These are phyloP conservation scores for Clonostachys rosea DNA, from an alignment of 2,329 filamentous ascomycete genomes.

Conservation along the genomic window DNA sequence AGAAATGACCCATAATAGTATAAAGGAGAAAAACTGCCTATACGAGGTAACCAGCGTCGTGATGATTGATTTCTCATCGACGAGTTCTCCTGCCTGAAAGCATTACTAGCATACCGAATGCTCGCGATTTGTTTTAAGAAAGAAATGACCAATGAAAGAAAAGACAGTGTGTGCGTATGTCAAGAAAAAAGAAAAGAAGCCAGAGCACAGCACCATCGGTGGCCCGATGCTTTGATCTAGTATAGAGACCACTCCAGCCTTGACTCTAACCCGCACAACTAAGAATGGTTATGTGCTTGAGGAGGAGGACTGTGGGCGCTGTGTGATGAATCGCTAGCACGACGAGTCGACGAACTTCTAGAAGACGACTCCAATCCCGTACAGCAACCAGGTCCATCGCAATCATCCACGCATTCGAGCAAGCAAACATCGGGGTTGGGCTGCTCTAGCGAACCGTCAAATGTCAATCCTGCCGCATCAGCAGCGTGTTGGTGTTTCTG, in stretches of 20 bases:
- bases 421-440: slow-evolving; percentile 34
- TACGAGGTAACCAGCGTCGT: no score
- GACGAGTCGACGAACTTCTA: slow-evolving; percentile 24
- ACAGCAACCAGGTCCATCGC: slow-evolving; percentile 22
- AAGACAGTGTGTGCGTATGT: no score
- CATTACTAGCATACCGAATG: no score
- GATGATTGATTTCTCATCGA: no score
- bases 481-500: slow-evolving; percentile 32
- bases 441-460: slow-evolving; percentile 24
- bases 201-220: no score
- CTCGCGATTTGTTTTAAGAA: no score
- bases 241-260: background rate
- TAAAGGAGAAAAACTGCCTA: no score
- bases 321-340: slow-evolving; percentile 17
- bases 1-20: no score
- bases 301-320: slow-evolving; percentile 27
- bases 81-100: no score
- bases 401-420: slow-evolving; percentile 38
- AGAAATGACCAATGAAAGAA: no score
- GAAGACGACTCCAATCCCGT: slow-evolving; percentile 21
- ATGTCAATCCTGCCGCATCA: slow-evolving; percentile 20
- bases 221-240: no score
- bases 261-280: background rate
- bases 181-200: no score
- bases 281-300: slow-evolving; percentile 4